These are phyloP conservation scores for Botryotinia convoluta DNA, from an alignment of 2,329 filamentous ascomycete species.

Conservation along the genomic window DNA sequence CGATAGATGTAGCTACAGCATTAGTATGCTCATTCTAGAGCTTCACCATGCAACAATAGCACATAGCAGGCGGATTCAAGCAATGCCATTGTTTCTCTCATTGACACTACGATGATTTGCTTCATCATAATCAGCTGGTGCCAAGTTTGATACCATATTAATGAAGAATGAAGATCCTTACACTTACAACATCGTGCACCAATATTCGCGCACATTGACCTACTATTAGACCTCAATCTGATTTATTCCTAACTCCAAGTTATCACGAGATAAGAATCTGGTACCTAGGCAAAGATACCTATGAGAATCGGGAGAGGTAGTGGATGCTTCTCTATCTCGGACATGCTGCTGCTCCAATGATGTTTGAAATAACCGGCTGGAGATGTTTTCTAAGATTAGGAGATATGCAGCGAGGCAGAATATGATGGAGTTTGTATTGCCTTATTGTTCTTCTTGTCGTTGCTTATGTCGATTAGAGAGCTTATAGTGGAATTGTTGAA, in stretches of 20 bases:
- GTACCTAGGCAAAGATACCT: neutral
- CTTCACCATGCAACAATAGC: neutral
- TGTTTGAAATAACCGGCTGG: rapidly evolving
- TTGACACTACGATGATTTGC: too few relatives aligned
- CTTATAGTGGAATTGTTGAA: neutral
- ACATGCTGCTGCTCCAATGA: neutral
- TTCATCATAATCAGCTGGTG: too few relatives aligned
- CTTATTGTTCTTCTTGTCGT: neutral
- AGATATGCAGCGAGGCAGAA: neutral
- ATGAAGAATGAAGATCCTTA: too few relatives aligned
- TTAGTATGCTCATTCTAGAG: neutral
- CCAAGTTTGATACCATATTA: too few relatives aligned
- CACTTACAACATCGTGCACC: too few relatives aligned
- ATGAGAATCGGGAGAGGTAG: neutral
- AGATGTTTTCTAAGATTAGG: neutral
- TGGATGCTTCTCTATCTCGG: neutral
- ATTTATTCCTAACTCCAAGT: rapidly evolving
- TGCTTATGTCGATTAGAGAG: neutral
- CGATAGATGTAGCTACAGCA: neutral
- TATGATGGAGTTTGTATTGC: neutral
- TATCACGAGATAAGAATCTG: rapidly evolving
- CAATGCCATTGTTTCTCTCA: rapidly evolving
- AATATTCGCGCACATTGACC: rapidly evolving
- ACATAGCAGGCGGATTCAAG: neutral
- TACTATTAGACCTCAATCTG: too few relatives aligned